These are phyloP conservation scores for Coccomyxa sp. DNA, from an alignment of 139 green algal genomes.

Conservation along the genomic window DNA sequence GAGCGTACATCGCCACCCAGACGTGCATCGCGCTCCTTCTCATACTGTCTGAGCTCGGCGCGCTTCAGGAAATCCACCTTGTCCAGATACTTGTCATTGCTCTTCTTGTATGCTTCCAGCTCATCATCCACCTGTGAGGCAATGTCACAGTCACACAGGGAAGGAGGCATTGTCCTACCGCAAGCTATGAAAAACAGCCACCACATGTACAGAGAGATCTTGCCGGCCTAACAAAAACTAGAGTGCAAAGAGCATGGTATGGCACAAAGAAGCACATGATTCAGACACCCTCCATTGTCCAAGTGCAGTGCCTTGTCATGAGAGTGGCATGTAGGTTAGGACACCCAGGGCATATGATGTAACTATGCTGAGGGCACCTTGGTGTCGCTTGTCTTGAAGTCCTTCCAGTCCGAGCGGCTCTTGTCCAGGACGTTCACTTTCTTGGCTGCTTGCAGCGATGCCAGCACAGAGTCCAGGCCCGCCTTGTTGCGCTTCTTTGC, in stretches of 20 bases:
- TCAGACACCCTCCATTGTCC: too few species aligned
- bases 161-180: background rate
- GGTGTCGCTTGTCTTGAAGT: conserved; percentile 54
- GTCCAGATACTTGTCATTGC: conserved; percentile 70
- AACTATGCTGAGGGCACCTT: too few species aligned
- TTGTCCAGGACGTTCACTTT: conserved; percentile 89
- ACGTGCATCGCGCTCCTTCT: conserved; percentile 74
- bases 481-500: conserved; percentile 26
- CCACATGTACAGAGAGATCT: background rate
- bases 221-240: too few species aligned
- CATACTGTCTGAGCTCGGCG: conserved; percentile 81
- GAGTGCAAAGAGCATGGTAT: too few species aligned
- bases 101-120: conserved; percentile 76
- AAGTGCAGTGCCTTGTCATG: too few species aligned
- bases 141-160: background rate
- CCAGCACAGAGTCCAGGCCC: conserved; percentile 42
- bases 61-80: conserved; percentile 82
- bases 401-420: conserved; percentile 77
- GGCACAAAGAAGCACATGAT: too few species aligned
- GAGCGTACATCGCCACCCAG: conserved; percentile 59
- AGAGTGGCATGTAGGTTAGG: too few species aligned
- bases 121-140: conserved; percentile 74
- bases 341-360: too few species aligned
- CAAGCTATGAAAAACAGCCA: background rate
- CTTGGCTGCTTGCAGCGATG: conserved; percentile 38